Conservation (phyloP, 2,329 filamentous ascomycete species). For the Aspergillus quadricinctus region DNA sequence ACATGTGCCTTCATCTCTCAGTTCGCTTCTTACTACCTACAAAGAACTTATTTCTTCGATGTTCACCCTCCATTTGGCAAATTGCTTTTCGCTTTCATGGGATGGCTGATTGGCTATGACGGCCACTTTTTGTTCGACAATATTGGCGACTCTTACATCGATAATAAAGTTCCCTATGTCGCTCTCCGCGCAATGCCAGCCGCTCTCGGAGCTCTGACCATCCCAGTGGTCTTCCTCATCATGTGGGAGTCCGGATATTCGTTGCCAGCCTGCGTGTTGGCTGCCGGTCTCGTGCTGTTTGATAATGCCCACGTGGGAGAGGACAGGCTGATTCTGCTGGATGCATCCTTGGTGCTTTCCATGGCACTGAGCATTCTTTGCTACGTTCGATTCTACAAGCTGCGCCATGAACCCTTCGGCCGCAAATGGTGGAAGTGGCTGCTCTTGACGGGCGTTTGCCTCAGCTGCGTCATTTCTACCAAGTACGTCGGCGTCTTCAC, state of each 20-base stretch:
- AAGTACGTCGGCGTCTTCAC: constrained; percentile 98
- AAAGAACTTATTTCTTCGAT: constrained; percentile 99
- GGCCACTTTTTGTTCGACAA: constrained; percentile 98
- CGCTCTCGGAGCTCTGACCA: constrained; percentile 83
- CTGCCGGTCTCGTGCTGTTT: constrained; percentile 80
- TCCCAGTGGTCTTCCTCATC: constrained; percentile 90
- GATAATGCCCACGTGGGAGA: constrained; percentile 98
- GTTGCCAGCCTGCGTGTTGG: constrained; percentile 82
- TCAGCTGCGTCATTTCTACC: constrained; percentile 96
- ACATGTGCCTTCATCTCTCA: constrained; percentile 14
- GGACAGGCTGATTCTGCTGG: constrained; percentile 88
- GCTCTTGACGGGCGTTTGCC: constrained; percentile 83
- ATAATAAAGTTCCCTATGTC: constrained; percentile 95
- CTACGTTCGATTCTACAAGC: constrained; percentile 98
- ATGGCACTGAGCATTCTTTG: constrained; percentile 92
- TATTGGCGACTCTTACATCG: constrained; percentile 96
- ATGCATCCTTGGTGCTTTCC: constrained; percentile 88
- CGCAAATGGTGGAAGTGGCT: constrained; percentile 99
- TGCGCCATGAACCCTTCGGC: constrained; percentile 80
- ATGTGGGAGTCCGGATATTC: constrained; percentile 99
- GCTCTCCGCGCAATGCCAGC: constrained; percentile 92
- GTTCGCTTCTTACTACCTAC: constrained; percentile 70
- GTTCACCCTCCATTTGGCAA: constrained; percentile 98
- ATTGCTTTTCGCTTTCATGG: constrained; percentile 92
- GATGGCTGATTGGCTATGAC: constrained; percentile 96